Evolutionary conservation across 2,329 filamentous ascomycete genomes (phyloP).

Genomic region (Pezicula neosporulosa): DNA sequence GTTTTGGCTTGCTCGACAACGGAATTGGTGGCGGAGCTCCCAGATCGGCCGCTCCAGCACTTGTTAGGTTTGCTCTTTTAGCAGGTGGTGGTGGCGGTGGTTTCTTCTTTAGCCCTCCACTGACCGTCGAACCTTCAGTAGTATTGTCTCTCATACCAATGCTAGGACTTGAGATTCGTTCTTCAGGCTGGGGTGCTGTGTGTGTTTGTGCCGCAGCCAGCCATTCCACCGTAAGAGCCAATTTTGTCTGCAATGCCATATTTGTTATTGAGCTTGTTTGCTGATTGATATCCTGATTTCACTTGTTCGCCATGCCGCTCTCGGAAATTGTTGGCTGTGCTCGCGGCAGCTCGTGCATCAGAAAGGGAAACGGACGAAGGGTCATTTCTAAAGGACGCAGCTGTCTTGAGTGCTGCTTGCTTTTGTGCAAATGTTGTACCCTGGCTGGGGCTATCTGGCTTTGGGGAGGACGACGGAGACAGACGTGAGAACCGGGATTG

Average conservation of each 20-base stretch:
- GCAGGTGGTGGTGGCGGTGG: slow-evolving; percentile 31
- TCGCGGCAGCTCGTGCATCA: slow-evolving; percentile 46
- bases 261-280: slow-evolving; percentile 28
- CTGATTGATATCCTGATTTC: slow-evolving; percentile 44
- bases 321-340: slow-evolving; percentile 54
- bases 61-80: slow-evolving; percentile 19
- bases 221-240: slow-evolving; percentile 14
- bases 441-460: slow-evolving; percentile 27
- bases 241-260: slow-evolving; percentile 29
- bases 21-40: slow-evolving; percentile 22
- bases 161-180: not conserved
- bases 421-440: slow-evolving; percentile 53
- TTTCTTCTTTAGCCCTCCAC: slow-evolving; percentile 25
- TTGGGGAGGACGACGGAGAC: slow-evolving; percentile 26
- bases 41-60: slow-evolving; percentile 5
- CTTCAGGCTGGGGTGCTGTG: slow-evolving; percentile 4
- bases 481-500: slow-evolving; percentile 31
- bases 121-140: not conserved
- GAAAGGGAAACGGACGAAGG: slow-evolving; percentile 47
- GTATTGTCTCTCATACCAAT: slow-evolving; percentile 13
- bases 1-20: slow-evolving; percentile 29
- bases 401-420: slow-evolving; percentile 49
- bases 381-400: slow-evolving; percentile 44
- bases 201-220: slow-evolving; percentile 2
- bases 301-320: slow-evolving; percentile 58